phyloP scores from a whole-genome alignment of 257 asterid genomes.

The Plantago ovata region DNA sequence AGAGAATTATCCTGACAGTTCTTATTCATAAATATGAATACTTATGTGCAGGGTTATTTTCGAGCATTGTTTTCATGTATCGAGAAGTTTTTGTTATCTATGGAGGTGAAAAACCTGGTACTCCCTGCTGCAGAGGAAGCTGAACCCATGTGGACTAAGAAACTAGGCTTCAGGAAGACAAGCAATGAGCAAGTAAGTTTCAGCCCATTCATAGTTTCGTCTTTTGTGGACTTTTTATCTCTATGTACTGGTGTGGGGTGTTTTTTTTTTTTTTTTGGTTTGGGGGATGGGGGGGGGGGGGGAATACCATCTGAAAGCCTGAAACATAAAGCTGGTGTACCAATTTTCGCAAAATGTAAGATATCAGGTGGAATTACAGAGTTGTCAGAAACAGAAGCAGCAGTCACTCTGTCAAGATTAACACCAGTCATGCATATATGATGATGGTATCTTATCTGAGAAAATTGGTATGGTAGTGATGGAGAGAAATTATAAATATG shows the following conservation, averaged over 20 bases:
- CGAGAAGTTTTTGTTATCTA: conserved; percentile 64
- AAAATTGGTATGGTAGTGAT: too few species aligned
- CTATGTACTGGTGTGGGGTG: background rate
- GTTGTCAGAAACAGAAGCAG: too few species aligned
- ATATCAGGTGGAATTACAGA: too few species aligned
- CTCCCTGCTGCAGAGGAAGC: conserved; percentile 99
- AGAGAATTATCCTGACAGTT: background rate
- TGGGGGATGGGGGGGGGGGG: too few species aligned
- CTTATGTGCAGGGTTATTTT: conserved; percentile 68
- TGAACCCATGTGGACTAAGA: conserved; percentile 91
- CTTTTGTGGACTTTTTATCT: too few species aligned
- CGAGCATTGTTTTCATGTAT: conserved; percentile 85
- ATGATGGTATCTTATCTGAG: too few species aligned
- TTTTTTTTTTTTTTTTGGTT: background rate
- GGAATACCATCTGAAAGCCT: too few species aligned
- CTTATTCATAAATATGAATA: background rate
- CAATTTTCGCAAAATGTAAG: too few species aligned
- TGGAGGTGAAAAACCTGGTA: conserved; percentile 77
- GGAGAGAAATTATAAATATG: too few species aligned
- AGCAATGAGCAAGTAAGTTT: conserved; percentile 70
- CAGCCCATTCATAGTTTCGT: background rate
- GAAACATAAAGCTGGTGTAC: too few species aligned
- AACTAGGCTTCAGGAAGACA: conserved; percentile 83
- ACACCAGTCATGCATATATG: too few species aligned
- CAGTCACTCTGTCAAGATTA: too few species aligned